Conservation (phyloP, 177 flowering plant species). For the Vitis hybrid region DNA sequence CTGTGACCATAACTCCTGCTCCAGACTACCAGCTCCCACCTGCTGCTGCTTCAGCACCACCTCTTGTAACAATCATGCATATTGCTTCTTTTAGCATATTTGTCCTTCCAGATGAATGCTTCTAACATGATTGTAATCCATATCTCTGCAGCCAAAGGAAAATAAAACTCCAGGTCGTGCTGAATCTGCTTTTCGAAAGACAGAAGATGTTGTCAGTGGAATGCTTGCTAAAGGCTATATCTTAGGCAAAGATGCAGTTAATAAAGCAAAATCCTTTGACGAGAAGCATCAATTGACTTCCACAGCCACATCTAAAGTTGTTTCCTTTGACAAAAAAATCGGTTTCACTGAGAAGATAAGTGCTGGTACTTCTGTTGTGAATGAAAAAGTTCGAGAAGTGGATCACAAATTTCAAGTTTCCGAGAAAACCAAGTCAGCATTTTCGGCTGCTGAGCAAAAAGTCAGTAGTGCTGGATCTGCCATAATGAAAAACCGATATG, state of each 20-base stretch:
- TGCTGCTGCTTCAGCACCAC: constrained; percentile 39
- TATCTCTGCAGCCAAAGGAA: constrained; percentile 27
- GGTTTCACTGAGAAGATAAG: constrained; percentile 82
- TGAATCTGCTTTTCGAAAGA: constrained; percentile 74
- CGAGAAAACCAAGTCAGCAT: constrained; percentile 90
- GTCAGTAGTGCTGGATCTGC: constrained; percentile 89
- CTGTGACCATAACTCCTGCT: constrained; percentile 59
- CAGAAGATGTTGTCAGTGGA: constrained; percentile 89
- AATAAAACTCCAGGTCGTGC: constrained; percentile 41
- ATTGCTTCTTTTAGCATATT: not conserved
- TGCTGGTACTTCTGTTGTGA: constrained; percentile 68
- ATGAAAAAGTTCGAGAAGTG: constrained; percentile 79
- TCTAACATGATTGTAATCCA: not conserved
- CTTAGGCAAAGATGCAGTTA: constrained; percentile 84
- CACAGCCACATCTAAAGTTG: constrained; percentile 81
- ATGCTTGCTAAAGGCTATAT: constrained; percentile 93
- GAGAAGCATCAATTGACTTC: constrained; percentile 86
- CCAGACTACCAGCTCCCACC: constrained; percentile 80
- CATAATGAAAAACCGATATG: constrained; percentile 83
- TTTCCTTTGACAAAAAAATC: constrained; percentile 75
- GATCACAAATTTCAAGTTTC: constrained; percentile 91
- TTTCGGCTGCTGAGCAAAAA: constrained; percentile 81
- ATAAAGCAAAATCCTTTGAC: constrained; percentile 77
- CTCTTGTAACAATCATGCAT: constrained; percentile 36
- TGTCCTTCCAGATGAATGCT: not conserved